Base-by-base conservation (phyloP, 1,139 yeast genomes). In the Spathaspora sp. region DNA sequence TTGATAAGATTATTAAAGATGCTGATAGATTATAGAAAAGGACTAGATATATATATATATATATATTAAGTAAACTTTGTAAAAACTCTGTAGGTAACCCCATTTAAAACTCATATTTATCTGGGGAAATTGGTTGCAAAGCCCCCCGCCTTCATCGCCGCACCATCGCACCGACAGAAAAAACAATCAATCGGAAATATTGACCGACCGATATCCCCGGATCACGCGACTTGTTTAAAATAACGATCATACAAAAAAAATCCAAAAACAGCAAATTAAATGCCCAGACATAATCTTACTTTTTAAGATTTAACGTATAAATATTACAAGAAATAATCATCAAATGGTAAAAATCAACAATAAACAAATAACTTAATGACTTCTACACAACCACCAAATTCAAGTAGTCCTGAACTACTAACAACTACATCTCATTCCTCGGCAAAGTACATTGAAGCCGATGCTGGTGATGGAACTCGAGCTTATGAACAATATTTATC, bases 401-500 rank as follows among this genome's bases (percentile, higher is more conserved):
- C 20, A 27, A 25, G 33, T 20, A 31, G 20, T 5, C 6, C 27
- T 6, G 13, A 15, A 11, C 25, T 13, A 13, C 8, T 31, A 23
- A 37, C 7, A 13, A n/a, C 18, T 4, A 20, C 29, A 10, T 15
- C 33, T 15, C 44, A 41, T 1, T 8, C 10, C 5, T 33, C 38
- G 9, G 23, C 34, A 8, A 31, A 36, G 16, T 42, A 42, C 18
- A 18, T 42, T 16, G 44, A 42, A 37, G 44, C 44, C 7, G 44
- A 42, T 56, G 84, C 84, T 15, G 85, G 85, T 10, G 85, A 80
- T 58, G 85, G 84, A 8, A 70, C 84, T 2, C 63, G 56, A 13
- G 72, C 79, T 1, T 58, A 63, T 2, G 81, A 79, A 45, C 85
- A 80, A 49, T 67, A 76, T 43, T 55, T 80, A 15, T 63, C 60